These are phyloP conservation scores for Apiotrichum gracile DNA, from an alignment of 1,284 basidiomycete species.

Conservation along the genomic window DNA sequence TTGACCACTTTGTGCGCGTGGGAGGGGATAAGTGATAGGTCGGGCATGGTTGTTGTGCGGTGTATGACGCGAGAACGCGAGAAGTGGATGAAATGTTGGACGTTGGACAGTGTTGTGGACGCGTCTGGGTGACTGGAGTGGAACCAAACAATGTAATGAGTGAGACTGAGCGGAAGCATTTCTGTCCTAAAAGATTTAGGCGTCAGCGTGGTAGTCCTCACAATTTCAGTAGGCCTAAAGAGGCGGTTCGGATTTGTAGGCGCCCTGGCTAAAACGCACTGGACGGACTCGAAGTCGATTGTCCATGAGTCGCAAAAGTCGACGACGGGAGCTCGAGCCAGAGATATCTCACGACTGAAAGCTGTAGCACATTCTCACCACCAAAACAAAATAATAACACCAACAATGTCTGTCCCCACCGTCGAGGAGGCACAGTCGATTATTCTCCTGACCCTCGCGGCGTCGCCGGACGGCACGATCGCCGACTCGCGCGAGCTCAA, in stretches of 20 bases:
- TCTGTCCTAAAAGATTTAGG: no score
- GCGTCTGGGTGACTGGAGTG: no score
- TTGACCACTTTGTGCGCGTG: conserved; percentile 15
- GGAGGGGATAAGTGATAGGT: background rate
- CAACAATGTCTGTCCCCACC: conserved; percentile 21
- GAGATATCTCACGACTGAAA: no score
- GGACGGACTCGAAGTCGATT: no score
- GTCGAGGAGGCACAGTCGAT: conserved; percentile 68
- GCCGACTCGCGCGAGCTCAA: conserved; percentile 67
- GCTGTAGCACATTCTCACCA: background rate
- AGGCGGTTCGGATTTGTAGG: no score
- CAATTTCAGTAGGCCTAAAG: no score
- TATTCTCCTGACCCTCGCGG: conserved; percentile 66
- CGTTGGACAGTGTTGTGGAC: no score
- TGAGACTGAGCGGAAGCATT: no score
- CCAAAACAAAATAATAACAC: background rate
- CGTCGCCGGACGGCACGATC: conserved; percentile 53
- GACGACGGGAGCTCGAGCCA: background rate
- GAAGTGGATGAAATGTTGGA: background rate
- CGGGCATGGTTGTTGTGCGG: background rate
- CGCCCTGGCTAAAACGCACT: no score
- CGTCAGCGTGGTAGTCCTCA: no score
- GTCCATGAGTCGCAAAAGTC: no score
- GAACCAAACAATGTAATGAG: no score
- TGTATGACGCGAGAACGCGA: background rate